Evolutionary conservation across 225 moss, liverwort and hornwort species (phyloP).

Genomic region (Lunularia cruciata): DNA sequence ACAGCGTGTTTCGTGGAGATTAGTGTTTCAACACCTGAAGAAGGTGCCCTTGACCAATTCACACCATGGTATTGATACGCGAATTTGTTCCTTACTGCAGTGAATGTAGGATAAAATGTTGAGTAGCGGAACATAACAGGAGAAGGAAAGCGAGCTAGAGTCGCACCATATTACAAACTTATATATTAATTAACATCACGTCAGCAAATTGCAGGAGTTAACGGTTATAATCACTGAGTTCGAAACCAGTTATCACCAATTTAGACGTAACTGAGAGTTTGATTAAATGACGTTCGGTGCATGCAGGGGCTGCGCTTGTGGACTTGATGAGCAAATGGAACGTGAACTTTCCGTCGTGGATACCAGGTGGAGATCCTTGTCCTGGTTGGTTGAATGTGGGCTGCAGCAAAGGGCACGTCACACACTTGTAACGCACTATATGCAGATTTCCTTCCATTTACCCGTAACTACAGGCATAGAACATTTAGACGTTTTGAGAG

Average conservation of each 20-base stretch:
- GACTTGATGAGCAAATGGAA: conserved; percentile 18
- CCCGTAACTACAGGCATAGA: no score
- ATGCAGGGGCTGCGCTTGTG: conserved; percentile 19
- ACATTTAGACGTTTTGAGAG: background rate
- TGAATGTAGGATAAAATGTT: no score
- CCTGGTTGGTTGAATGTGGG: conserved; percentile 7
- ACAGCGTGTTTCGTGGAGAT: background rate
- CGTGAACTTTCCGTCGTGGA: conserved; percentile 16
- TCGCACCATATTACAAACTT: no score
- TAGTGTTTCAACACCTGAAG: background rate
- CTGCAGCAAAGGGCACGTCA: conserved; percentile 17
- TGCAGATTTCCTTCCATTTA: background rate
- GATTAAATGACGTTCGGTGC: background rate
- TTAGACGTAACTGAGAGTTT: background rate
- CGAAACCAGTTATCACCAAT: background rate
- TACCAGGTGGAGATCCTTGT: conserved; percentile 20
- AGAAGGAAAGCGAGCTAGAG: no score
- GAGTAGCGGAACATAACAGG: no score
- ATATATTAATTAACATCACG: no score
- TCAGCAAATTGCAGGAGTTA: no score
- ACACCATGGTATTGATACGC: background rate
- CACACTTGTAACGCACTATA: background rate
- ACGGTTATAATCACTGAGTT: background rate
- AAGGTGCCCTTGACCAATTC: background rate
- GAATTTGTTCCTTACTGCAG: background rate